phyloP scores from a whole-genome alignment of 805 yeast genomes.

The Candida endomychidarum region DNA sequence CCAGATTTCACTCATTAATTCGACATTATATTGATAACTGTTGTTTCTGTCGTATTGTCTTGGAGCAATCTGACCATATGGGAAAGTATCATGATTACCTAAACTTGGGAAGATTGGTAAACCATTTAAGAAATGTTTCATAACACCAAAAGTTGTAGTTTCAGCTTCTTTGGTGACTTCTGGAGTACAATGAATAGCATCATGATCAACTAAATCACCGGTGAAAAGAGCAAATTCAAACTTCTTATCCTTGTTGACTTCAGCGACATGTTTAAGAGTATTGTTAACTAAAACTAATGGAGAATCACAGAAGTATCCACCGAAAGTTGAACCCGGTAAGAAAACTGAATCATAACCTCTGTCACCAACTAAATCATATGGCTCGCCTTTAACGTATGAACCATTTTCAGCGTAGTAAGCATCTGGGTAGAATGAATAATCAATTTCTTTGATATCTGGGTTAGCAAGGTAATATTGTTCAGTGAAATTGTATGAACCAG shows the following conservation, averaged over 20 bases:
- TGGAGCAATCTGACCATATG: conserved; percentile 69
- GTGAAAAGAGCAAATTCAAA: conserved; percentile 69
- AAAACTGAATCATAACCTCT: conserved; percentile 20
- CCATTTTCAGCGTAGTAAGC: conserved; percentile 28
- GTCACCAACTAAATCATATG: conserved; percentile 29
- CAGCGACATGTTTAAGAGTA: conserved; percentile 39
- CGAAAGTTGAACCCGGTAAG: conserved; percentile 59
- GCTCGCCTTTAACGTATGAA: conserved; percentile 30
- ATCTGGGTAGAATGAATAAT: conserved; percentile 21
- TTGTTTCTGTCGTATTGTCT: conserved; percentile 24
- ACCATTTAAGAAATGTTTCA: conserved; percentile 51
- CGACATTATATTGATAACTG: conserved; percentile 39
- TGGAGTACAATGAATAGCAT: conserved; percentile 48
- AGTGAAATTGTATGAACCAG: conserved; percentile 30
- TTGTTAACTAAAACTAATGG: conserved; percentile 63
- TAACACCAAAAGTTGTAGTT: conserved; percentile 62
- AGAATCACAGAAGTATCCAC: conserved; percentile 63
- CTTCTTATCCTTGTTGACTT: conserved; percentile 22
- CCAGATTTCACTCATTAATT: conserved; percentile 37
- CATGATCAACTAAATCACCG: conserved; percentile 75
- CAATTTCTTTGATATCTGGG: conserved; percentile 7
- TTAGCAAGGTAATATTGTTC: conserved; percentile 21
- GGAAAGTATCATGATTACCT: conserved; percentile 75
- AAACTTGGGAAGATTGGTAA: conserved; percentile 61
- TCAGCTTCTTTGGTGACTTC: conserved; percentile 72